Conservation (phyloP, 768 basidiomycete species). For the Rhodotorula graminis region DNA sequence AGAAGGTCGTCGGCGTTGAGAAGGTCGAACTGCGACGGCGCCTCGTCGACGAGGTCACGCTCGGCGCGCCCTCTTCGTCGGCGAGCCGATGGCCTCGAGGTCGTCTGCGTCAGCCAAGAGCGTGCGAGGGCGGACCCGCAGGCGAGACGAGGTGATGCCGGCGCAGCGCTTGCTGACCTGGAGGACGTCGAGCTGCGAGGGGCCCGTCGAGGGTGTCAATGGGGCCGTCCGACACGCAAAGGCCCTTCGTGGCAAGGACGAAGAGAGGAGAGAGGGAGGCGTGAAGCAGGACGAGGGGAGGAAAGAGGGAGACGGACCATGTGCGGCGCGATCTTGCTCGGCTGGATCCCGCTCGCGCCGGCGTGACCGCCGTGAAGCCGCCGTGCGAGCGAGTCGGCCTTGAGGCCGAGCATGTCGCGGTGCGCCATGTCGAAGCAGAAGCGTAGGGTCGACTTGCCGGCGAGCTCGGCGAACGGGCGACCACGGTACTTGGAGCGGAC, state of each 20-base stretch:
- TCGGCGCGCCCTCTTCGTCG: constrained; percentile 8
- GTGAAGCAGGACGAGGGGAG: too few species aligned
- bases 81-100: not conserved
- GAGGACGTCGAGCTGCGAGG: not conserved
- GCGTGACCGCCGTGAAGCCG: not conserved
- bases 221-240: too few species aligned
- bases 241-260: too few species aligned
- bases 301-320: constrained; percentile 5
- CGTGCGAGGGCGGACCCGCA: constrained; percentile 19
- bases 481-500: not conserved
- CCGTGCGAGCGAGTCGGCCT: constrained; percentile 19
- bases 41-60: not conserved
- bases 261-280: too few species aligned
- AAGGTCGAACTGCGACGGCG: not conserved
- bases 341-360: constrained; percentile 11
- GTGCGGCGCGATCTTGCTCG: constrained; percentile 15
- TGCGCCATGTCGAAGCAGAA: constrained; percentile 33
- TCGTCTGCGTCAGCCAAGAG: not conserved
- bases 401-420: constrained; percentile 5
- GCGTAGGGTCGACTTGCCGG: not conserved
- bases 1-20: not conserved
- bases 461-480: not conserved
- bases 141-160: constrained; percentile 10
- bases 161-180: constrained; percentile 19
- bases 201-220: not conserved